phyloP scores from a whole-genome alignment of 805 yeast genomes.

The Yamadazyma insecticola region DNA sequence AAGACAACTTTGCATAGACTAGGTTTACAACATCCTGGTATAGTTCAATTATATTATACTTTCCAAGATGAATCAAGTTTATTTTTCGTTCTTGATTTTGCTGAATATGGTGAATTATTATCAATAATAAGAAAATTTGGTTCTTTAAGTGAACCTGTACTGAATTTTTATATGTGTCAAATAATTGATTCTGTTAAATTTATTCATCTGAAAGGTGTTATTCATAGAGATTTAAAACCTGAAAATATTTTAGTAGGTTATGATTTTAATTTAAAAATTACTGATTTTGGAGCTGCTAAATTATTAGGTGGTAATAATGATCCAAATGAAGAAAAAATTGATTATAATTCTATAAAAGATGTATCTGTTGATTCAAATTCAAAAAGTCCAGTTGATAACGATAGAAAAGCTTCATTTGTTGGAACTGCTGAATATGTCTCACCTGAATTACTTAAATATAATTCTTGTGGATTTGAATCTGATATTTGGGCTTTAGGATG shows the following conservation, averaged over 20 bases:
- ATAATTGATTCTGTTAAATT: conserved; percentile 85
- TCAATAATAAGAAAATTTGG: conserved; percentile 75
- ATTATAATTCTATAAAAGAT: conserved; percentile 21
- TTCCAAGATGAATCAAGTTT: conserved; percentile 88
- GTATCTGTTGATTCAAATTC: conserved; percentile 9
- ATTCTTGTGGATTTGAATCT: conserved; percentile 75
- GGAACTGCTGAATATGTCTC: conserved; percentile 89
- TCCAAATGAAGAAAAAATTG: conserved; percentile 30
- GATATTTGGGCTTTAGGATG: conserved; percentile 97
- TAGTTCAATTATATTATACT: conserved; percentile 86
- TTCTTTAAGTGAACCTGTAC: conserved; percentile 66
- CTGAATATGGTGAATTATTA: conserved; percentile 91
- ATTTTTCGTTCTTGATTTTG: conserved; percentile 90
- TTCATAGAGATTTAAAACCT: conserved; percentile 93
- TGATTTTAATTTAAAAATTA: conserved; percentile 84
- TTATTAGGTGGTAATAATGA: conserved; percentile 35
- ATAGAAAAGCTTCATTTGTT: conserved; percentile 67
- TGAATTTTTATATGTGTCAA: conserved; percentile 80
- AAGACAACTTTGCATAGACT: conserved; percentile 82
- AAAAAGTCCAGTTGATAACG: conserved; percentile 16
- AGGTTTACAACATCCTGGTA: conserved; percentile 88
- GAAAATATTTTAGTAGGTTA: conserved; percentile 84
- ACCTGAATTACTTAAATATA: conserved; percentile 78
- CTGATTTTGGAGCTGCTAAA: conserved; percentile 98
- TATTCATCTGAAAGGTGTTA: conserved; percentile 84